Evolutionary conservation across 2,329 filamentous ascomycete species (phyloP).

Genomic region (Colletotrichum sidae): DNA sequence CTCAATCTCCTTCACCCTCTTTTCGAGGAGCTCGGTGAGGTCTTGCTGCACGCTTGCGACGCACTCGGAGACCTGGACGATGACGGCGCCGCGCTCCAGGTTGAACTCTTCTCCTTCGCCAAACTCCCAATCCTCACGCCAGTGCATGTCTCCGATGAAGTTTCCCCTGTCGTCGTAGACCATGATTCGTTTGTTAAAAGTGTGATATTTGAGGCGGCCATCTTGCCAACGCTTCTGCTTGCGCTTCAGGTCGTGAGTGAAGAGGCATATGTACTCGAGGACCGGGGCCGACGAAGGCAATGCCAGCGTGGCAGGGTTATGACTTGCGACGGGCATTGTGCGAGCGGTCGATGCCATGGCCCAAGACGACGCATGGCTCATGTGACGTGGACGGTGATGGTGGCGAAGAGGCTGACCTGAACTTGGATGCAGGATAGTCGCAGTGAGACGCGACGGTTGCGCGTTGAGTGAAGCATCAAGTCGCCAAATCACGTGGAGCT

Average conservation of each 20-base stretch:
- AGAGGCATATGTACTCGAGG: slow-evolving; percentile 86
- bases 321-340: slow-evolving; percentile 15
- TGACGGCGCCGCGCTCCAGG: slow-evolving; percentile 78
- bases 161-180: slow-evolving; percentile 86
- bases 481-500: slow-evolving; percentile 1
- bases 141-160: slow-evolving; percentile 87
- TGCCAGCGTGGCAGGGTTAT: background rate
- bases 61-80: slow-evolving; percentile 84
- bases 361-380: background rate
- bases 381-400: background rate
- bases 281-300: slow-evolving; percentile 77
- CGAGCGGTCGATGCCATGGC: background rate
- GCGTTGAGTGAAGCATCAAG: background rate
- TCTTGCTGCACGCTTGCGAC: slow-evolving; percentile 82
- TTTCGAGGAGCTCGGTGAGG: slow-evolving; percentile 79
- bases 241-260: slow-evolving; percentile 84
- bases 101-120: slow-evolving; percentile 85
- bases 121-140: slow-evolving; percentile 75
- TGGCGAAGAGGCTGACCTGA: background rate
- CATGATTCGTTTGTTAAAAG: slow-evolving; percentile 92
- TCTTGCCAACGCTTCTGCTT: slow-evolving; percentile 97
- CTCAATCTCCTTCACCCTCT: slow-evolving; percentile 69
- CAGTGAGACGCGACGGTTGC: slow-evolving; percentile 2
- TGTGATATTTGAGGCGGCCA: slow-evolving; percentile 87
- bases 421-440: background rate